phyloP scores from a whole-genome alignment of 371 early-diverging fungal genomes.

The Mucor velutinosus region DNA sequence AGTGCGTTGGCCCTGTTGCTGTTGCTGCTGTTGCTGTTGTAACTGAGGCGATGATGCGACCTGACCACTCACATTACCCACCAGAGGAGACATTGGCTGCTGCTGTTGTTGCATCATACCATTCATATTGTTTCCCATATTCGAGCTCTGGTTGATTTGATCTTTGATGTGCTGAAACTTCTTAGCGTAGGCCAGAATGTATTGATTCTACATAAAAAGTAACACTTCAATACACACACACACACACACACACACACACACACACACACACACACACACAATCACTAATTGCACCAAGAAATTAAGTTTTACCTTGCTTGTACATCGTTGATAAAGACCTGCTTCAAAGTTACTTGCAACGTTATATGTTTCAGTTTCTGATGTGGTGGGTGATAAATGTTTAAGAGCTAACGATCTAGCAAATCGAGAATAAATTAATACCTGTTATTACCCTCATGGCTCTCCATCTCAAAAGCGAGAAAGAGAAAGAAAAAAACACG shows the following conservation, averaged over 20 bases:
- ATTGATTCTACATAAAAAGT: slow-evolving; percentile 39
- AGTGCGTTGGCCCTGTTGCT: slow-evolving; percentile 10
- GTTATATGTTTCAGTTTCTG: slow-evolving; percentile 41
- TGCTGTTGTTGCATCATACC: slow-evolving; percentile 31
- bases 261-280: no score
- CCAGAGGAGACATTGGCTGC: slow-evolving; percentile 34
- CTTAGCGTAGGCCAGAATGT: slow-evolving; percentile 36
- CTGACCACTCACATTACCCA: slow-evolving; percentile 40
- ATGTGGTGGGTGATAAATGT: slow-evolving; percentile 36
- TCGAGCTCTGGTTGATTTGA: slow-evolving; percentile 21
- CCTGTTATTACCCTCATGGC: not conserved
- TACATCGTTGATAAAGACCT: slow-evolving; percentile 37
- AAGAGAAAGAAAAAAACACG: not conserved
- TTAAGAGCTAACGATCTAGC: slow-evolving; percentile 39
- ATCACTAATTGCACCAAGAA: no score
- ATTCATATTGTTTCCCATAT: slow-evolving; percentile 8
- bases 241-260: not conserved
- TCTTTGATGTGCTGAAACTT: slow-evolving; percentile 40
- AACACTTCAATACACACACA: not conserved
- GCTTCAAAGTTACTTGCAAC: slow-evolving; percentile 47
- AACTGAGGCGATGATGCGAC: slow-evolving; percentile 48
- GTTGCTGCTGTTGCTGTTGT: slow-evolving; percentile 12
- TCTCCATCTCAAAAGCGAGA: not conserved
- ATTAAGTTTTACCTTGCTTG: slow-evolving; percentile 37
- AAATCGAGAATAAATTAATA: not conserved